These are phyloP conservation scores for Aspergillus melleus DNA, from an alignment of 2,329 filamentous ascomycete genomes.

Conservation along the genomic window DNA sequence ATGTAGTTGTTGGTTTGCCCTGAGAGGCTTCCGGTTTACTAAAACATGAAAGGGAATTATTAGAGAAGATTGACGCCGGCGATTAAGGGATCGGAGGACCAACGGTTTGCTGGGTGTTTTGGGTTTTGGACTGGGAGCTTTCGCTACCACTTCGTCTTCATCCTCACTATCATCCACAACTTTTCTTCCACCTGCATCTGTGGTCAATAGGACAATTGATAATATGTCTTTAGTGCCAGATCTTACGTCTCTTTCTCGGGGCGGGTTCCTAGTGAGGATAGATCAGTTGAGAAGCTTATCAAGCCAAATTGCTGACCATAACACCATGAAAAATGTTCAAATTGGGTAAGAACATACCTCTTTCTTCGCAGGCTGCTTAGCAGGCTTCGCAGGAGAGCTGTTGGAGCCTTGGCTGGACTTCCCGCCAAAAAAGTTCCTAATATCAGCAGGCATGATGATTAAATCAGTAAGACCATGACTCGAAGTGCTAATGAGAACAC, in stretches of 20 bases:
- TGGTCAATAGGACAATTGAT: conserved; percentile 5
- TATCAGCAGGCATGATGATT: conserved; percentile 73
- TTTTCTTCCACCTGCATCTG: conserved; percentile 55
- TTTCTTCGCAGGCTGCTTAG: conserved; percentile 46
- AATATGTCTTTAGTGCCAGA: neutral
- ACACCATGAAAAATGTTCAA: neutral
- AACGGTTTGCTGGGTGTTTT: conserved; percentile 51
- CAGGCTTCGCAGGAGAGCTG: conserved; percentile 47
- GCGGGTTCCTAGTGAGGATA: conserved; percentile 8
- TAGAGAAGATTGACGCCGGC: neutral
- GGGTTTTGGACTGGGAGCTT: conserved; percentile 37
- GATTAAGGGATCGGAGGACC: conserved; percentile 22
- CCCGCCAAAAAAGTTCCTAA: conserved; percentile 84
- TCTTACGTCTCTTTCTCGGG: conserved; percentile 38
- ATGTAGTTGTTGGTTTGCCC: conserved; percentile 60
- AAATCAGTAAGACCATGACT: conserved; percentile 6
- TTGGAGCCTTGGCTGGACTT: conserved; percentile 63
- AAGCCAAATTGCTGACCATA: no score
- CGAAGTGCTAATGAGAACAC: neutral
- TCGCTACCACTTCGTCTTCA: conserved; percentile 58
- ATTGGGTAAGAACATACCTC: conserved; percentile 35
- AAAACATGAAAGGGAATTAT: conserved; percentile 5
- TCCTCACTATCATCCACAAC: conserved; percentile 81
- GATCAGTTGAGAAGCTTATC: neutral
- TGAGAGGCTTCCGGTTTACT: conserved; percentile 53